Base-by-base conservation (phyloP, 495 filamentous ascomycete genomes). In the Bacidia gigantensis region DNA sequence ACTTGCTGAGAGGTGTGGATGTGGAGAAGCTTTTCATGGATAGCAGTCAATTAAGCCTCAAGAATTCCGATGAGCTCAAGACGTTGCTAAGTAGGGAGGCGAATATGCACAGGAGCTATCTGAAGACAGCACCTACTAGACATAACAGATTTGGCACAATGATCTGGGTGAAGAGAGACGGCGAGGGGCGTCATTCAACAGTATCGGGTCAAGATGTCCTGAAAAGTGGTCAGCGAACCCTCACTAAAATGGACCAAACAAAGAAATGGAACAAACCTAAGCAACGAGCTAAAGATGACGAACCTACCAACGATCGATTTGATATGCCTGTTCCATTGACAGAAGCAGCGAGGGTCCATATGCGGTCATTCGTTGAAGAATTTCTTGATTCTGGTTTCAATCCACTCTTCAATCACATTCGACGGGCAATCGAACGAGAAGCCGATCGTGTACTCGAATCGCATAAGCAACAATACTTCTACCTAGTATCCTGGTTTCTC, bases 341-440 rank as follows among this genome's bases (percentile, higher is more conserved):
- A 35, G 67, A 76, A 23, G 66, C 71, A 23, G 87, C 89, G 26
- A 81, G 75, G 17, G 73, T 81, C 48, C 80, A 87, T 54, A 71
- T 99, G 1, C 76, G 84, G 26, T 69, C 65, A 3, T 99, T 99
- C 56, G 85, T 95, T 1, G 87, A 93, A 59, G 87, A 95, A 47
- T 95, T 99, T 58, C 67, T 99, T 3, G 93, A 99, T 64, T 89
- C 90, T 0, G 80, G 88, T 0, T 99, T 99, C 69, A 97, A 97
- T 59, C 89, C 93, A 25, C 74, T 99, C 0, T 94, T 97, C 60
- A 72, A 73, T 17, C 84, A 95, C 60, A 70, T 96, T 17, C 80
- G 89, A 29, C 89, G 84, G 62, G 87, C 87, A 7, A 83, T 99
- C 52, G 92, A 97, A 59, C 79, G 89, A 3, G 89, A 97, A 66